phyloP scores from a whole-genome alignment of 2,329 filamentous ascomycete species.

The Calonectria hongkongensis region DNA sequence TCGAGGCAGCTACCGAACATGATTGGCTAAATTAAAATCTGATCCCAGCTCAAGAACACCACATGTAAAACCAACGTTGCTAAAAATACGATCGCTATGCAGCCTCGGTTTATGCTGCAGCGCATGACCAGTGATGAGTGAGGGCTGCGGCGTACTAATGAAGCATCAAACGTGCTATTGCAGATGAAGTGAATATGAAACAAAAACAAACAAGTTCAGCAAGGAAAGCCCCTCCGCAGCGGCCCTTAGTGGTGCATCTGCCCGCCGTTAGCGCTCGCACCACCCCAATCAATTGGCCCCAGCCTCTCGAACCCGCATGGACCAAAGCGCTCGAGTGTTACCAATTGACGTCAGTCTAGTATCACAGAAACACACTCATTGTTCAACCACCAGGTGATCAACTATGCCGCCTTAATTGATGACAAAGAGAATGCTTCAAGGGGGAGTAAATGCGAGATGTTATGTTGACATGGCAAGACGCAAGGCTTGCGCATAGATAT shows the following conservation, averaged over 20 bases:
- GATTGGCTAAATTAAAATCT: not conserved
- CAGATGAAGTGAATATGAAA: not conserved
- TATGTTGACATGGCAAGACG: not conserved
- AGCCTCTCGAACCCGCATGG: not conserved
- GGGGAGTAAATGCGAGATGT: too few species aligned
- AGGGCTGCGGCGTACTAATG: not conserved
- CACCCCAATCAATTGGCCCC: not conserved
- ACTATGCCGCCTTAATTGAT: not conserved
- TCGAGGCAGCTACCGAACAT: not conserved
- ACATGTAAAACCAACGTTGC: not conserved
- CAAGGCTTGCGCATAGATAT: not conserved
- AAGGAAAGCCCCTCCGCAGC: not conserved
- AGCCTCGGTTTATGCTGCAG: constrained; percentile 5
- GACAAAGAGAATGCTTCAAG: not conserved
- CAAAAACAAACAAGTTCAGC: not conserved
- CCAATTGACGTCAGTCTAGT: not conserved
- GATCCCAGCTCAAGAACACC: not conserved
- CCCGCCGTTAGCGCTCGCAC: not conserved
- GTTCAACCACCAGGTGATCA: not conserved
- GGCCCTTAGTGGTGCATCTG: not conserved
- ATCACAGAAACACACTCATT: not conserved
- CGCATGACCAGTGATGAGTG: not conserved
- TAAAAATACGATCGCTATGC: constrained; percentile 4
- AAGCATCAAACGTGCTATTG: constrained; percentile 10
- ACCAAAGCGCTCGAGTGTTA: not conserved